phyloP scores from a whole-genome alignment of 2,329 filamentous ascomycete species.

The Pezicula rhizophila region DNA sequence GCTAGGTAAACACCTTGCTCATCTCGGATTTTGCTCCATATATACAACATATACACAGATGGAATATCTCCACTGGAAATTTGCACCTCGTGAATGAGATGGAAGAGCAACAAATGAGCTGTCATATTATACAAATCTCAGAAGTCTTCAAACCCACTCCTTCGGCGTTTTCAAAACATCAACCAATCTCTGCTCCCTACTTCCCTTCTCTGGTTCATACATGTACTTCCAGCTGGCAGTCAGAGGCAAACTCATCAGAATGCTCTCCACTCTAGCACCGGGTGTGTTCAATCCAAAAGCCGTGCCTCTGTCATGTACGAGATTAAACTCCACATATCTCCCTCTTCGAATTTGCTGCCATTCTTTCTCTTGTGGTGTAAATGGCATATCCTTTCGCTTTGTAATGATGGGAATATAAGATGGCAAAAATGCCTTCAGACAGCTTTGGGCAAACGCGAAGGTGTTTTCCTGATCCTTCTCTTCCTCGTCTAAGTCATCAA shows the following conservation, averaged over 20 bases:
- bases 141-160: slow-evolving; percentile 53
- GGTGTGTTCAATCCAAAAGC: slow-evolving; percentile 92
- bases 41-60: no score
- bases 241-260: slow-evolving; percentile 91
- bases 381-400: slow-evolving; percentile 86
- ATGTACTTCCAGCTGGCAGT: slow-evolving; percentile 96
- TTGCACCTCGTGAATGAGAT: no score
- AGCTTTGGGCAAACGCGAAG: slow-evolving; percentile 84
- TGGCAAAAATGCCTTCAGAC: slow-evolving; percentile 80
- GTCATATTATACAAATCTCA: not conserved
- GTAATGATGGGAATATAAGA: slow-evolving; percentile 86
- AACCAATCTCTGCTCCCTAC: slow-evolving; percentile 72
- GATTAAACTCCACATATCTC: slow-evolving; percentile 97
- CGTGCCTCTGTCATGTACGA: slow-evolving; percentile 93
- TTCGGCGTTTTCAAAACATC: slow-evolving; percentile 61
- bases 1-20: no score
- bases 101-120: no score
- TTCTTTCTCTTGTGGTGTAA: slow-evolving; percentile 76
- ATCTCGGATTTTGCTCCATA: no score
- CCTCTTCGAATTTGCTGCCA: slow-evolving; percentile 95
- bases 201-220: slow-evolving; percentile 73
- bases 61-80: no score
- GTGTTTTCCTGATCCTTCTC: slow-evolving; percentile 84
- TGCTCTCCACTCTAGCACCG: slow-evolving; percentile 87
- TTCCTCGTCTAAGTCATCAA: slow-evolving; percentile 87